Evolutionary conservation across 768 basidiomycete species (phyloP).

Genomic region (Panus rudis): DNA sequence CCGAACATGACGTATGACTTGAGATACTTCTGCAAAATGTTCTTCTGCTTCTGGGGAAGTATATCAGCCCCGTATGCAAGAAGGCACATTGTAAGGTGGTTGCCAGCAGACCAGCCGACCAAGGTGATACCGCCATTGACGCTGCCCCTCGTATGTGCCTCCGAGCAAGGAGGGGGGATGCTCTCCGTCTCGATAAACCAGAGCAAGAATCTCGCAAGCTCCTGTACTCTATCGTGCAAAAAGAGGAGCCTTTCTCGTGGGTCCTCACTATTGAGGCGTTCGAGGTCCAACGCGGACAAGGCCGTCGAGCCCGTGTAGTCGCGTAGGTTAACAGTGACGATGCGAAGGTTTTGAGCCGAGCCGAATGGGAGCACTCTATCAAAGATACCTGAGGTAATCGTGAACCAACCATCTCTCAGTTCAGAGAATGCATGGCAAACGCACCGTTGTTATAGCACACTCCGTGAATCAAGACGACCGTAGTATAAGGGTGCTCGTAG

Average conservation of each 20-base stretch:
- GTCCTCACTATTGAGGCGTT: no score
- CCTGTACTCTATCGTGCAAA: no score
- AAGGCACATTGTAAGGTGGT: background rate
- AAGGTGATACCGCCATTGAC: constrained; percentile 3
- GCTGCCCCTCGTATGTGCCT: background rate
- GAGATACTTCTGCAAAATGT: no score
- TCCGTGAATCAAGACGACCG: constrained; percentile 8
- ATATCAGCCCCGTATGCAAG: no score
- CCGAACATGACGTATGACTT: no score
- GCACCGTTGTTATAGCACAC: constrained; percentile 4
- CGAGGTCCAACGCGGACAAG: constrained; percentile 1
- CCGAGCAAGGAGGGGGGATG: background rate
- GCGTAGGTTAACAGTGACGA: constrained; percentile 4
- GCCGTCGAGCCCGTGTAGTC: constrained; percentile 4
- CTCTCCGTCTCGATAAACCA: constrained; percentile 1
- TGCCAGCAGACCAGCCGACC: constrained; percentile 5
- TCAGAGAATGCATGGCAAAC: background rate
- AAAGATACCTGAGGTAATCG: background rate
- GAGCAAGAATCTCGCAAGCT: constrained; percentile 2
- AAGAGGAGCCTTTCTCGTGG: no score
- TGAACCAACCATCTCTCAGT: background rate
- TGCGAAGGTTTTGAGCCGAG: background rate
- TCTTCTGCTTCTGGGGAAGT: no score
- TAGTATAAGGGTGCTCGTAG: constrained; percentile 7
- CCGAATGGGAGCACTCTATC: background rate